These are phyloP conservation scores for Aspergillus cejpii DNA, from an alignment of 2,329 filamentous ascomycete species.

Conservation along the genomic window DNA sequence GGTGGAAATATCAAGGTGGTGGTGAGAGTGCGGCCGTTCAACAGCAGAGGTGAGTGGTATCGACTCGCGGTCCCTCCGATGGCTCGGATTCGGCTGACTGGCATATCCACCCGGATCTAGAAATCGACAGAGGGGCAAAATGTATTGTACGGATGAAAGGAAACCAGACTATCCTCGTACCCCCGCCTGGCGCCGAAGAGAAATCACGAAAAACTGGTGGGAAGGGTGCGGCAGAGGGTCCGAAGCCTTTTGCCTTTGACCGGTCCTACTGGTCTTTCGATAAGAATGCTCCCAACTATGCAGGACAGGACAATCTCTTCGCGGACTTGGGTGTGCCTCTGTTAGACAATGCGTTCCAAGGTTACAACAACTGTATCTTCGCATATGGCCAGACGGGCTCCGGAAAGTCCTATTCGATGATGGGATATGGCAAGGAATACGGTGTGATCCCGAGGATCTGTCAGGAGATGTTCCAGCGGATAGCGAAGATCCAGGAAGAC, in stretches of 20 bases:
- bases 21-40: conserved; percentile 92
- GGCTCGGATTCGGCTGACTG: conserved; percentile 5
- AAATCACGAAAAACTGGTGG: conserved; percentile 45
- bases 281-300: conserved; percentile 71
- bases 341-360: conserved; percentile 94
- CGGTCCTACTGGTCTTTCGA: conserved; percentile 98
- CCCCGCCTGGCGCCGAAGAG: conserved; percentile 58
- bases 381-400: conserved; percentile 98
- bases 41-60: conserved; percentile 67
- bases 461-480: conserved; percentile 92
- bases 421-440: conserved; percentile 94
- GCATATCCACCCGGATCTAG: conserved; percentile 42
- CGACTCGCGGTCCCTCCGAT: not conserved
- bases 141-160: conserved; percentile 97
- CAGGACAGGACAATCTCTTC: conserved; percentile 83
- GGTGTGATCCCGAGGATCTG: conserved; percentile 97
- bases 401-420: conserved; percentile 99
- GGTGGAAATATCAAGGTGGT: conserved; percentile 99
- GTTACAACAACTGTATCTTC: conserved; percentile 99
- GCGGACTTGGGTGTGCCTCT: conserved; percentile 81
- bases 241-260: conserved; percentile 92
- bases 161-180: conserved; percentile 76
- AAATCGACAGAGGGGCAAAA: conserved; percentile 85
- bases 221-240: conserved; percentile 61
- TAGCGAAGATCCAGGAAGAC: conserved; percentile 63